Percentiles rank a stretch among this genome's conserved stretches.
Evolutionary conservation across 305 asterid species (phyloP).

Genomic region (Fraxinus angustifolia): DNA sequence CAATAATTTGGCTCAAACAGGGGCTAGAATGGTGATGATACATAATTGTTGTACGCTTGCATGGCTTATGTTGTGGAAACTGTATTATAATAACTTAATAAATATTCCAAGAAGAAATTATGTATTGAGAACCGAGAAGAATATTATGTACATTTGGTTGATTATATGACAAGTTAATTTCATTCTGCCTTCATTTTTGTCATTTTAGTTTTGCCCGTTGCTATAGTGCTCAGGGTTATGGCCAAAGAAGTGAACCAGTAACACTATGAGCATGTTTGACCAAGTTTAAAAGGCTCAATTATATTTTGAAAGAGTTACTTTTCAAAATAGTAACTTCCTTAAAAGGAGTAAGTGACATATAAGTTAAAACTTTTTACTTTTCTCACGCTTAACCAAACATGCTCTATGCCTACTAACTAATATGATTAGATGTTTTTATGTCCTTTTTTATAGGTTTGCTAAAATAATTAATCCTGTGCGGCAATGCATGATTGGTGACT

Average conservation of each 20-base stretch:
- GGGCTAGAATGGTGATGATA: neutral
- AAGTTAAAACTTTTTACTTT: neutral
- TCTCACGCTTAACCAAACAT: neutral
- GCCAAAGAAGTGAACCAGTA: neutral
- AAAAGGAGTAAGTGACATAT: neutral
- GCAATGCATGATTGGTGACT: neutral
- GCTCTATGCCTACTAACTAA: neutral
- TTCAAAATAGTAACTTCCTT: neutral
- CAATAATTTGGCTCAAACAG: too few relatives aligned
- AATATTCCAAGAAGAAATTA: neutral
- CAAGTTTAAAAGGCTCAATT: neutral
- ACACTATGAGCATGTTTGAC: neutral
- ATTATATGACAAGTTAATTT: neutral
- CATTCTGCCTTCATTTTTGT: neutral
- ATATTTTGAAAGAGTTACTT: neutral
- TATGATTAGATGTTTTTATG: neutral
- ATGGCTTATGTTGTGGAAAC: neutral
- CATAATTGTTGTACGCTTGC: neutral
- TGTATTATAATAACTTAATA: neutral
- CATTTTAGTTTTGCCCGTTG: neutral
- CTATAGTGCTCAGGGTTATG: neutral
- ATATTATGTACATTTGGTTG: neutral
- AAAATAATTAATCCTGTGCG: neutral
- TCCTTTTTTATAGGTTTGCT: neutral
- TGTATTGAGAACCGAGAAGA: neutral